These are phyloP conservation scores for Cardamine resedifolia DNA, from an alignment of 345 rosid genomes.

Conservation along the genomic window DNA sequence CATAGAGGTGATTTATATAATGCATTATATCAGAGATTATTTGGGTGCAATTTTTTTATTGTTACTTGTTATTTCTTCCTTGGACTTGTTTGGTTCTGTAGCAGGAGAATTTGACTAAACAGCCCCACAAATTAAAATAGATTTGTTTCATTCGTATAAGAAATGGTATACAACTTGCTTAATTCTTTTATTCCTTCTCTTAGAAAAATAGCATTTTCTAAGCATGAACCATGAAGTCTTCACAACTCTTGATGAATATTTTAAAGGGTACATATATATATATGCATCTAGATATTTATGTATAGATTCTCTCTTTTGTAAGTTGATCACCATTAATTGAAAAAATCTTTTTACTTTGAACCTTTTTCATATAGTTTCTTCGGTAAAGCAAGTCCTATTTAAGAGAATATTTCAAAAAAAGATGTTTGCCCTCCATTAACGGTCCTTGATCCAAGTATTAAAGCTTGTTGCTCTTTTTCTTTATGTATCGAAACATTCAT, in stretches of 20 bases:
- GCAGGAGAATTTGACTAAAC: slow-evolving; percentile 41
- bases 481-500: slow-evolving; percentile 21
- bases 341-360: slow-evolving; percentile 23
- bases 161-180: slow-evolving; percentile 24
- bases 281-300: background rate
- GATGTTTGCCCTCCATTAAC: slow-evolving; percentile 38
- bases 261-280: background rate
- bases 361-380: slow-evolving; percentile 4
- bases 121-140: slow-evolving; percentile 20
- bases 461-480: slow-evolving; percentile 45
- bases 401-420: slow-evolving; percentile 24
- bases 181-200: background rate
- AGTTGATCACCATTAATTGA: background rate
- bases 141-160: slow-evolving; percentile 25
- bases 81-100: slow-evolving; percentile 13
- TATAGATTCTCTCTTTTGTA: slow-evolving; percentile 18
- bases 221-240: slow-evolving; percentile 33
- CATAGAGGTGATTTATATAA: background rate
- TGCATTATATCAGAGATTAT: slow-evolving; percentile 28
- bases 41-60: slow-evolving; percentile 21
- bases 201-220: slow-evolving; percentile 23
- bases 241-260: slow-evolving; percentile 25
- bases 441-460: slow-evolving; percentile 58
- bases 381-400: slow-evolving; percentile 31
- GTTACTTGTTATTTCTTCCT: background rate